Evolutionary conservation across 192 early-diverging fungal species (phyloP), one percentile per base, ranked within the genome.

Genomic region (Pilobolus umbonatus): DNA sequence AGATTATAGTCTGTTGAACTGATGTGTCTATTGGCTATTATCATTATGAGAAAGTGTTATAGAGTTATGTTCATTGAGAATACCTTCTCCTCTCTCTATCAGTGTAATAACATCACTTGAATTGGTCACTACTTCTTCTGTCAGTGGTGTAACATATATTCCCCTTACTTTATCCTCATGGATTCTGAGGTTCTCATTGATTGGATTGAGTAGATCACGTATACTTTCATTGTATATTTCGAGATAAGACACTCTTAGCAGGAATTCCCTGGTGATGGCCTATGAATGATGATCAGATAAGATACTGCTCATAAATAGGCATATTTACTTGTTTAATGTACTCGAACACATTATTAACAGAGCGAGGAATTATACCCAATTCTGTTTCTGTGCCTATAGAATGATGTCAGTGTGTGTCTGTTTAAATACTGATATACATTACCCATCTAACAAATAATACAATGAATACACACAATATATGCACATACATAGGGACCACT

Each of bases 211-310:
- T 31, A 99, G 69, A 68, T 99, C 97, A 15, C 86, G 85, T 55
- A 99, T 85, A 0, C 78, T 82, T 67, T 96, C 94, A 72, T 96
- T 96, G 74, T 99, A 99, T 35, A 99, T 98, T 69, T 99, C 97
- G 57, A 99, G 61, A 71, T 97, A 99, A 26, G 90, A 92, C n/a
- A 98, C 97, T 48, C 93, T 85, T 34, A 99, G 64, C 24, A 98
- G 69, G 57, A 89, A 99, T 69, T 94, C 90, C 12, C 88, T 84
- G 19, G 83, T 78, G 4, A 65, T 69, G 29, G 73, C 77, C 75
- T 88, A 60, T 31, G 52, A 46, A 32, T 43, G 17, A 30, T 12
- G 42, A 7, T 40, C n/a, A 8, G 11, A 35, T 35, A 35, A 5
- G 11, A 8, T 35, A 11, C 11, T 38, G 36, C 36, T 38, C 46